Percentiles rank a stretch among this genome's conserved stretches.
phyloP scores from a whole-genome alignment of 768 basidiomycete species.

The Mycena indigotica region DNA sequence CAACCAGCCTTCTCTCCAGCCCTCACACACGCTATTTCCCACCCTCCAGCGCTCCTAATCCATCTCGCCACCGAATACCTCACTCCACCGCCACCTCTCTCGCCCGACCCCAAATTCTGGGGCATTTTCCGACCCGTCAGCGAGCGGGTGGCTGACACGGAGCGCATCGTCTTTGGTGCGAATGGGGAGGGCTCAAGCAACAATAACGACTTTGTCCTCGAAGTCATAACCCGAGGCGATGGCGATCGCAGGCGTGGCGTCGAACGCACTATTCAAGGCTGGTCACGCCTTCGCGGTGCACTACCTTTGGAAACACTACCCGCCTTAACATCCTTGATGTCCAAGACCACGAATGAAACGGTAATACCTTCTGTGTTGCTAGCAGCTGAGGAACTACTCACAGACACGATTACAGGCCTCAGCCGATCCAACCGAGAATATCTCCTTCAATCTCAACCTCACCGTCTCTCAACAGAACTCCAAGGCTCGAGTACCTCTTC shows the following conservation, averaged over 20 bases:
- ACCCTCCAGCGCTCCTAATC: slow-evolving; percentile 68
- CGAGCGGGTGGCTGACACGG: slow-evolving; percentile 59
- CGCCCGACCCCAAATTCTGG: slow-evolving; percentile 77
- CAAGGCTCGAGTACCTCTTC: slow-evolving; percentile 81
- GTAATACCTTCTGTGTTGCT: slow-evolving; percentile 30
- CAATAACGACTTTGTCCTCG: slow-evolving; percentile 57
- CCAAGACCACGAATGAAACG: slow-evolving; percentile 36
- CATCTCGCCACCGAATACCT: slow-evolving; percentile 74
- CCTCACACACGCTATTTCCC: slow-evolving; percentile 63
- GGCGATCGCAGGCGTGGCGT: slow-evolving; percentile 54
- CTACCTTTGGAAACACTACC: slow-evolving; percentile 55
- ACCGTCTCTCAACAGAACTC: slow-evolving; percentile 81
- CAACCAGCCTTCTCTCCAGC: slow-evolving; percentile 67
- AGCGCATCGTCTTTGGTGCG: slow-evolving; percentile 60
- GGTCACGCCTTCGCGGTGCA: slow-evolving; percentile 43
- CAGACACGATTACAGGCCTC: slow-evolving; percentile 37
- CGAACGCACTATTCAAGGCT: slow-evolving; percentile 67
- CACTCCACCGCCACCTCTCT: slow-evolving; percentile 66
- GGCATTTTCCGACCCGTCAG: slow-evolving; percentile 70
- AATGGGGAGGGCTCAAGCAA: slow-evolving; percentile 53
- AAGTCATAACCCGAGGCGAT: slow-evolving; percentile 54
- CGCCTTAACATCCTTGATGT: slow-evolving; percentile 51
- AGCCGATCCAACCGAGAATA: slow-evolving; percentile 64
- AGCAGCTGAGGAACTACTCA: too few species aligned
- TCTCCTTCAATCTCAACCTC: slow-evolving; percentile 88